phyloP scores from a whole-genome alignment of 768 basidiomycete species.

The Lentinula raphanica region DNA sequence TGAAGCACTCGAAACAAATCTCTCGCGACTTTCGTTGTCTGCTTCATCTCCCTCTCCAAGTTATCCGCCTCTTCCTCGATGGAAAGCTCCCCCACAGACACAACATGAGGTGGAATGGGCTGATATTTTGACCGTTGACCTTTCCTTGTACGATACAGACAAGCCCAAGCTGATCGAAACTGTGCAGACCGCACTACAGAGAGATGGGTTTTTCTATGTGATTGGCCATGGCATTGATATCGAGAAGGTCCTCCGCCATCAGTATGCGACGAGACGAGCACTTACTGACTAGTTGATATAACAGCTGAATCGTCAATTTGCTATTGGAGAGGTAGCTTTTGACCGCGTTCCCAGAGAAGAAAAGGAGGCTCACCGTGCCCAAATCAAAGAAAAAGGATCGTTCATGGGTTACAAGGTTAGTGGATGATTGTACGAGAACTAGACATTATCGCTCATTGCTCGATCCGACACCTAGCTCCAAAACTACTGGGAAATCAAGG shows the following conservation, averaged over 20 bases:
- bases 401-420: constrained; percentile 30
- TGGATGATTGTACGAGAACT: background rate
- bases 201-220: constrained; percentile 33
- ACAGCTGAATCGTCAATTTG: constrained; percentile 27
- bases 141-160: constrained; percentile 25
- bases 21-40: background rate
- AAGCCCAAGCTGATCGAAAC: constrained; percentile 21
- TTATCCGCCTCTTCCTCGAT: constrained; percentile 5
- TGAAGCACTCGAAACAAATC: background rate
- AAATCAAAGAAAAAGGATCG: constrained; percentile 28
- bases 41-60: background rate
- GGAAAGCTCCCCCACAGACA: constrained; percentile 19
- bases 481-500: constrained; percentile 31
- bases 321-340: constrained; percentile 25
- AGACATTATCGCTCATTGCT: background rate
- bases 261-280: background rate
- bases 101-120: constrained; percentile 26
- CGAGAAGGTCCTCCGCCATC: constrained; percentile 16
- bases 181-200: constrained; percentile 24
- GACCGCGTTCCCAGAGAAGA: constrained; percentile 25
- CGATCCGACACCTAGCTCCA: constrained; percentile 18
- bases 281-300: background rate
- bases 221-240: constrained; percentile 24
- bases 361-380: constrained; percentile 25
- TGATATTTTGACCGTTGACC: constrained; percentile 30